Evolutionary conservation across 441 rosid genomes (phyloP), one percentile per base, ranked within the genome.

Genomic region (Adansonia rubrostipa): DNA sequence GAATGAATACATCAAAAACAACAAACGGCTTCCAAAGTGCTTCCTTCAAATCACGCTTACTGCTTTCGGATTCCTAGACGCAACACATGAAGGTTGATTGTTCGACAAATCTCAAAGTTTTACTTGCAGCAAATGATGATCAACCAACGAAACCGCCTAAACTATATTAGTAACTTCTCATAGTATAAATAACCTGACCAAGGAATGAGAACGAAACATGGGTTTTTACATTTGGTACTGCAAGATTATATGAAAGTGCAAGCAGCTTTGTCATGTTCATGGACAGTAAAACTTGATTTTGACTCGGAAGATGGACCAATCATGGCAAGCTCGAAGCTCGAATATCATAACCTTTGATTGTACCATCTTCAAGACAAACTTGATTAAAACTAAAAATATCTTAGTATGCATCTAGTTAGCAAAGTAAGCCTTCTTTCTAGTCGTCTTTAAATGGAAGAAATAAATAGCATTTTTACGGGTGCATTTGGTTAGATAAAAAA

Each of bases 301-400:
- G 86, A 78, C 66, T 85, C 82, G 19, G 90, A 78, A 71, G 80
- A 72, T 82, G 86, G 78, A 82, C 88, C 89, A 58, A 94, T 82
- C 61, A 81, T 86, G 45, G 92, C 94, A 0, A 28, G 33, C 33
- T 28, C 33, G 33, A 28, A 28, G 87, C 79, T 4, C 97, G 91
- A 75, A 92, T 82, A 85, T 93, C 97, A 76, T 87, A 93, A 72
- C 99, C 99, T 80, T 85, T 89, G 70, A 96, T 87, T 0, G 93
- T 89, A 84, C 99, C 99, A 92, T 96, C 93, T 74, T 92, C 94
- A 54, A 96, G 97, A 81, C 96, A 88, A 78, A 86, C 99, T 95
- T 91, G 73, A 82, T 33, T 17, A 69, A 69, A 68, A 58, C 10
- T 5, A 60, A n/a, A 33, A 24, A 44, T 13, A 57, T 54, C 36